Conservation (phyloP, 2,329 filamentous ascomycete genomes). For the Colletotrichum cereale region DNA sequence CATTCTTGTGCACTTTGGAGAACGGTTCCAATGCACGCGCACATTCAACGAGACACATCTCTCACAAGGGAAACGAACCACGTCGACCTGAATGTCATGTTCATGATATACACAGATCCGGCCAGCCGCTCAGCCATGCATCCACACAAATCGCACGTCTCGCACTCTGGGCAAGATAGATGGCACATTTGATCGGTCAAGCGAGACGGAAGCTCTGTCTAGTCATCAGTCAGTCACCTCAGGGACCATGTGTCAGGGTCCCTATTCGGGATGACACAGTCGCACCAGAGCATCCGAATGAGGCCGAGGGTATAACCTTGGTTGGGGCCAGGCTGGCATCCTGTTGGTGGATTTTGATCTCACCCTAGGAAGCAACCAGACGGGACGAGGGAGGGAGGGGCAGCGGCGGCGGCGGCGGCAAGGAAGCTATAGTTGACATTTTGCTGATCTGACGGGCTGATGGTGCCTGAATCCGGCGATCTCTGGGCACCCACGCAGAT, state of each 20-base stretch:
- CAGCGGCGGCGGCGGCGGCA: conserved; percentile 16
- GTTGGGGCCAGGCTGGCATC: conserved; percentile 14
- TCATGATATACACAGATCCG: neutral
- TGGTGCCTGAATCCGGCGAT: conserved; percentile 31
- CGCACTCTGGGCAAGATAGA: neutral
- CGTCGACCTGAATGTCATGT: neutral
- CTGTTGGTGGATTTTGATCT: conserved; percentile 31
- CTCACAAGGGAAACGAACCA: neutral
- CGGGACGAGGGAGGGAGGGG: conserved; percentile 9
- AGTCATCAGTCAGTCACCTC: conserved; percentile 26
- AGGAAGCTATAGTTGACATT: conserved; percentile 8
- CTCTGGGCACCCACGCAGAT: conserved; percentile 36
- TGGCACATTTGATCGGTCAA: neutral
- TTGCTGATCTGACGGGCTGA: conserved; percentile 19
- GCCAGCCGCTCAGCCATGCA: neutral
- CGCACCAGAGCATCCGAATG: conserved; percentile 42
- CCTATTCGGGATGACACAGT: conserved; percentile 49
- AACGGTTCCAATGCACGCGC: neutral
- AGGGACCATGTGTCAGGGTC: conserved; percentile 45
- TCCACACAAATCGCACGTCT: neutral
- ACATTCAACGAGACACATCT: neutral
- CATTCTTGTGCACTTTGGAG: conserved; percentile 6
- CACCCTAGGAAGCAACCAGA: neutral
- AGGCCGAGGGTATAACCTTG: conserved; percentile 9
- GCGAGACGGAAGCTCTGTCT: neutral